These are phyloP conservation scores for Suhomyces terraborum DNA, from an alignment of 1,139 yeast species.

Conservation along the genomic window DNA sequence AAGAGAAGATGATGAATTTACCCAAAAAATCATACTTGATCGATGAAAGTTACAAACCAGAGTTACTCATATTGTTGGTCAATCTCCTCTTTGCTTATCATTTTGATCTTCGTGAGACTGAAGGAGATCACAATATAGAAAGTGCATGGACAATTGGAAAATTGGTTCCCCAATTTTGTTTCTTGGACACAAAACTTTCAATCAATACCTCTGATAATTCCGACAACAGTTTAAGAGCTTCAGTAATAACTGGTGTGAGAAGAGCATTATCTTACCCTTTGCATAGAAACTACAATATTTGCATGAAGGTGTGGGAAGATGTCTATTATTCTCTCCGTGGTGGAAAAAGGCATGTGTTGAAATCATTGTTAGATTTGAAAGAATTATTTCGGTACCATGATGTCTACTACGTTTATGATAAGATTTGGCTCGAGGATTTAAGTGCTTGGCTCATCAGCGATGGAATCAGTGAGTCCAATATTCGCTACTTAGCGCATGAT, in stretches of 20 bases:
- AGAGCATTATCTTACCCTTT: slow-evolving; percentile 80
- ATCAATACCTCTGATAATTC: slow-evolving; percentile 33
- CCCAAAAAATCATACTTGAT: slow-evolving; percentile 66
- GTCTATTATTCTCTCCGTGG: slow-evolving; percentile 63
- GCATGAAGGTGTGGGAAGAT: slow-evolving; percentile 71
- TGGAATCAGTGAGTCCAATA: slow-evolving; percentile 46
- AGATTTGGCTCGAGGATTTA: slow-evolving; percentile 77
- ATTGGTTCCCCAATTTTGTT: slow-evolving; percentile 73
- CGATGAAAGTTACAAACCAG: slow-evolving; percentile 46
- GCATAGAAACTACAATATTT: slow-evolving; percentile 67
- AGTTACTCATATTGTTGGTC: slow-evolving; percentile 59
- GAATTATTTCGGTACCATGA: slow-evolving; percentile 85
- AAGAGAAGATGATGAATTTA: slow-evolving; percentile 63
- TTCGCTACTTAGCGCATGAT: slow-evolving; percentile 70
- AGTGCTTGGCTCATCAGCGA: slow-evolving; percentile 75
- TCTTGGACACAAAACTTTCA: slow-evolving; percentile 60
- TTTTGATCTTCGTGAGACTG: slow-evolving; percentile 73
- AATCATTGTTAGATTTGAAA: slow-evolving; percentile 58
- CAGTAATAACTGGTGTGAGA: slow-evolving; percentile 62
- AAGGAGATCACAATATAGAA: slow-evolving; percentile 80
- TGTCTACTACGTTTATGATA: slow-evolving; percentile 83
- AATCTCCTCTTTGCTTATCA: slow-evolving; percentile 71
- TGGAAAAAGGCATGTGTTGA: slow-evolving; percentile 69
- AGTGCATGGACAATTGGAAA: slow-evolving; percentile 95
- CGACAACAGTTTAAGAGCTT: slow-evolving; percentile 44